Base-by-base conservation (phyloP, 2,329 filamentous ascomycete genomes). In the Ceratocystis cacaofunesta region DNA sequence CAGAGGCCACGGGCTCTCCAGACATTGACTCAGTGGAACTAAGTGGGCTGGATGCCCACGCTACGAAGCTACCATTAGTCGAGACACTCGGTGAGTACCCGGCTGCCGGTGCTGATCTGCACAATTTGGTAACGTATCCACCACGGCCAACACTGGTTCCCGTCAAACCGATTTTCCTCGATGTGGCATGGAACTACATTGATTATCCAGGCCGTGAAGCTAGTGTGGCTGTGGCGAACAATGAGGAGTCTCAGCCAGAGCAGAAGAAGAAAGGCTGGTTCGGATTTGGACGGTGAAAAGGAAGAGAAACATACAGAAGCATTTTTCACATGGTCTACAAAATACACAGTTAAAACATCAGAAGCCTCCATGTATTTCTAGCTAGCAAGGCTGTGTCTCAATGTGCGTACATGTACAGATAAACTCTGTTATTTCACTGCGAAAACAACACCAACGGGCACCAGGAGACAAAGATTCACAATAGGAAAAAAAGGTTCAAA, bases 121-220 rank as follows among this genome's bases (percentile, higher is more conserved):
- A 80, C 52, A 92, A 92, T 70, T 78, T 99, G 30, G 92, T 97
- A 60, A 83, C 85, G 3, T 96, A 92, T 74, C 94, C 94, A 12
- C 92, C 1, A 17, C 88, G 85, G 72, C 78, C 96, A 69, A 85
- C 89, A 68, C 82, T 88, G 1, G 85, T 97, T 48, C 91, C 94
- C 0, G 87, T 96, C 63, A 99, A 99, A 78, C 94, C 94, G 32
- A 80, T 97, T 43, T 97, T 97, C 79, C 84, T 97, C 67, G 94
- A 99, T 72, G 87, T 96, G 6, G 94, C 94, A 8, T 99, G 90
- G 89, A 97, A 97, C 74, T 97, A 96, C 73, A 92, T 99, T 68
- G 85, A 90, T 61, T 99, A 99, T 72, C 91, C 92, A 0, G 85
- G 85, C 43, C 84, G 84, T 70, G 71, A 70, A 65, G 28, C 19